phyloP scores from a whole-genome alignment of 805 yeast species.

The Kuraishia capsulata region DNA sequence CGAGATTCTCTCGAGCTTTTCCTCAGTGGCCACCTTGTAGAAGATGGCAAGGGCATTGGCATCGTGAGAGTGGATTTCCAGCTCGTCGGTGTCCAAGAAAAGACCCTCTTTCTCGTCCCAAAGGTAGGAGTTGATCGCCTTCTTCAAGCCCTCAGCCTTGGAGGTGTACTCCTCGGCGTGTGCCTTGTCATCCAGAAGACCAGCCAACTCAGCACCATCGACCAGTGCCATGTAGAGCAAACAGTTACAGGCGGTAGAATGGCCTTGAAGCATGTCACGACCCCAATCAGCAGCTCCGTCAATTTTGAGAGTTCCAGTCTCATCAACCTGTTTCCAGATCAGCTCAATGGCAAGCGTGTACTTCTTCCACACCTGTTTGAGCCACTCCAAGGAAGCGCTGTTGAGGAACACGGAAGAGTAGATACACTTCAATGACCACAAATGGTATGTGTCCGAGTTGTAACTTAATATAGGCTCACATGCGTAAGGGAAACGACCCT shows the following conservation, averaged over 20 bases:
- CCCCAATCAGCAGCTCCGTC: slow-evolving; percentile 6
- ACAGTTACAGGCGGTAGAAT: slow-evolving; percentile 5
- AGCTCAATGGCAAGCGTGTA: slow-evolving; percentile 5
- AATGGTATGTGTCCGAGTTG: slow-evolving; percentile 7
- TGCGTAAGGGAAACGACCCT: slow-evolving; percentile 7
- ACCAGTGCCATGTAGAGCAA: slow-evolving; percentile 3
- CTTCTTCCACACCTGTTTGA: slow-evolving; percentile 4
- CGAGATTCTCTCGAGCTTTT: slow-evolving; percentile 4
- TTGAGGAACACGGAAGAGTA: slow-evolving; percentile 1
- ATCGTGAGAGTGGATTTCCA: slow-evolving; percentile 5
- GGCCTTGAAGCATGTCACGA: slow-evolving; percentile 4
- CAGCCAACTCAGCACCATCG: slow-evolving; percentile 3
- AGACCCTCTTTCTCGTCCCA: slow-evolving; percentile 6
- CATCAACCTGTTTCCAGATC: slow-evolving; percentile 3
- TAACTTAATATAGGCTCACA: slow-evolving; percentile 5
- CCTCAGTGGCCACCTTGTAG: slow-evolving; percentile 2
- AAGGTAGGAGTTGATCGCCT: slow-evolving; percentile 3
- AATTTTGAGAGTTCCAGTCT: slow-evolving; percentile 4
- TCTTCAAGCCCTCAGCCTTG: slow-evolving; percentile 3
- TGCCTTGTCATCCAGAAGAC: slow-evolving; percentile 1
- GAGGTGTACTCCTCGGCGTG: neutral
- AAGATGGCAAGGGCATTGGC: slow-evolving; percentile 4
- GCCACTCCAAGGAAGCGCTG: slow-evolving; percentile 1
- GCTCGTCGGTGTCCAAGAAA: slow-evolving; percentile 4
- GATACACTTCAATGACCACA: slow-evolving; percentile 5